phyloP scores from a whole-genome alignment of 2,329 filamentous ascomycete species.

The Aspergillus quadricinctus region DNA sequence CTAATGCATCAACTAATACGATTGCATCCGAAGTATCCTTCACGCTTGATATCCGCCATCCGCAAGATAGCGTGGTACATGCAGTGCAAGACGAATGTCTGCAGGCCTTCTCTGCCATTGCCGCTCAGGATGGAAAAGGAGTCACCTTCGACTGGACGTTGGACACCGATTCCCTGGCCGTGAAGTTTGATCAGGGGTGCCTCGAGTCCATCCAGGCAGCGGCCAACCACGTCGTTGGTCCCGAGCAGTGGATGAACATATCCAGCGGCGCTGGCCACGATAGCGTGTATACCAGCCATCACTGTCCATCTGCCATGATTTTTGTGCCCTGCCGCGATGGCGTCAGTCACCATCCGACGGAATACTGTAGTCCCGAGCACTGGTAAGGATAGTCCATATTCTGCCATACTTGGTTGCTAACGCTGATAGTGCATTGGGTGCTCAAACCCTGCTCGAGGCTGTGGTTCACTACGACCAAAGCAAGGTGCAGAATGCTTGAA shows the following conservation, averaged over 20 bases:
- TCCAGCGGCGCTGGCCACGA: slow-evolving; percentile 58
- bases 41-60: slow-evolving; percentile 61
- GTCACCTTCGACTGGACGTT: slow-evolving; percentile 51
- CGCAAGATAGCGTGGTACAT: slow-evolving; percentile 51
- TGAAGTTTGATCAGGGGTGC: slow-evolving; percentile 60
- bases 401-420: neutral
- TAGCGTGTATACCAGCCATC: slow-evolving; percentile 52
- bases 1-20: slow-evolving; percentile 62
- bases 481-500: neutral
- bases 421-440: slow-evolving; percentile 21
- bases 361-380: slow-evolving; percentile 51
- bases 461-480: slow-evolving; percentile 34
- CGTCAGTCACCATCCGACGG: slow-evolving; percentile 55
- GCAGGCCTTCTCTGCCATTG: slow-evolving; percentile 53
- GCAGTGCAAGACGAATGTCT: slow-evolving; percentile 53
- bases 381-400: slow-evolving; percentile 16
- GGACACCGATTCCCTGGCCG: slow-evolving; percentile 55
- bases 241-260: slow-evolving; percentile 44
- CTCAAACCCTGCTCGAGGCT: slow-evolving; percentile 48
- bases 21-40: slow-evolving; percentile 62
- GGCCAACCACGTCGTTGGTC: slow-evolving; percentile 51
- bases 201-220: slow-evolving; percentile 56
- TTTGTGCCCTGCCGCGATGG: slow-evolving; percentile 58
- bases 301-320: slow-evolving; percentile 59
- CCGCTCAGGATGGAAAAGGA: slow-evolving; percentile 49